phyloP scores from a whole-genome alignment of 1,139 yeast genomes.

The Taphrina confusa region DNA sequence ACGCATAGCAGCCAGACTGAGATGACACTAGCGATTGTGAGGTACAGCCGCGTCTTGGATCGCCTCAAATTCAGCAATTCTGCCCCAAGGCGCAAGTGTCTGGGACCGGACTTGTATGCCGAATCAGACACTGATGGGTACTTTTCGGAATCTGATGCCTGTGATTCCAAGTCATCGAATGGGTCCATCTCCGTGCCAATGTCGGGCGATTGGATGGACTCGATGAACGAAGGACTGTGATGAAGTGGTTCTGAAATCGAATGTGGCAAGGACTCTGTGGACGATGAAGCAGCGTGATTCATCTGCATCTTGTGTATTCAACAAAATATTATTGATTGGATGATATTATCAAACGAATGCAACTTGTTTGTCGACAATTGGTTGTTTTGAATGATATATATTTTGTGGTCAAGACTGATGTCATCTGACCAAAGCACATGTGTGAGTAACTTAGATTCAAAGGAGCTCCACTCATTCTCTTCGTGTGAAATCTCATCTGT shows the following conservation, averaged over 20 bases:
- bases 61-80: background rate
- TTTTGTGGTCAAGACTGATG: too few relatives aligned
- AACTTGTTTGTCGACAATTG: too few relatives aligned
- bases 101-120: background rate
- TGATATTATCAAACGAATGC: too few relatives aligned
- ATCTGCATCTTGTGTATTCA: too few relatives aligned
- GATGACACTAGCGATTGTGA: background rate
- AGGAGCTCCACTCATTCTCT: too few relatives aligned
- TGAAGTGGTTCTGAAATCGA: conserved; percentile 8
- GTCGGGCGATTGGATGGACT: background rate
- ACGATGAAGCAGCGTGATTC: too few relatives aligned
- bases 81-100: conserved; percentile 1
- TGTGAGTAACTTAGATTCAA: too few relatives aligned
- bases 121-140: background rate
- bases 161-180: conserved; percentile 1
- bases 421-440: too few relatives aligned
- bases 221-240: conserved; percentile 8
- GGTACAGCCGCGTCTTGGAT: background rate
- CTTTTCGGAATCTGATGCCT: background rate
- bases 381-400: too few relatives aligned
- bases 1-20: background rate
- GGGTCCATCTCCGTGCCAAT: background rate
- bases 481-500: too few relatives aligned
- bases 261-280: too few relatives aligned
- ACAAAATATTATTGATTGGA: too few relatives aligned